Percentiles rank a stretch among this genome's conserved stretches.
These are phyloP conservation scores for Penicillium palitans DNA, from an alignment of 2,329 filamentous ascomycete species.

Conservation along the genomic window DNA sequence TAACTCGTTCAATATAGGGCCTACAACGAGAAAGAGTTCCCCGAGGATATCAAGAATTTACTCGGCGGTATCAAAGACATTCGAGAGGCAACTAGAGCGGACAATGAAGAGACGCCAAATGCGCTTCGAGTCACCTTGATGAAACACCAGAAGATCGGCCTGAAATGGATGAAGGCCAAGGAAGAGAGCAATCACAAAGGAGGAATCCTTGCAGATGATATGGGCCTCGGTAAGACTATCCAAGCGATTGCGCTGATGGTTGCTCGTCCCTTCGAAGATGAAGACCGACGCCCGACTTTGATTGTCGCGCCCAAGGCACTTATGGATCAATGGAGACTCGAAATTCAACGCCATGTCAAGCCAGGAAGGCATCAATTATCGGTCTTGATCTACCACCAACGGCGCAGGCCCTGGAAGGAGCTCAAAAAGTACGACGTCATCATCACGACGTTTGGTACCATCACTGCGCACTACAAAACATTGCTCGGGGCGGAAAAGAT, in stretches of 20 bases:
- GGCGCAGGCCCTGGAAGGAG: constrained; percentile 58
- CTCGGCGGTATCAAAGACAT: constrained; percentile 74
- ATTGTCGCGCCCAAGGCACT: constrained; percentile 79
- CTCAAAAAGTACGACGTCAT: constrained; percentile 71
- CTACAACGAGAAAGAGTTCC: constrained; percentile 46
- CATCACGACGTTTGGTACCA: constrained; percentile 74
- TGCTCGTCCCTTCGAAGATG: constrained; percentile 61
- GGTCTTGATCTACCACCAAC: constrained; percentile 69
- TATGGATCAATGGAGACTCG: constrained; percentile 79
- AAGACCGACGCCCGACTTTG: constrained; percentile 69
- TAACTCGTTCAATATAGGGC: constrained; percentile 21
- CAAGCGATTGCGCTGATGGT: constrained; percentile 78
- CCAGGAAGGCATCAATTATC: constrained; percentile 56
- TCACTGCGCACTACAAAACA: constrained; percentile 67
- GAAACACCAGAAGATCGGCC: constrained; percentile 76
- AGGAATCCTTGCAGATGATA: constrained; percentile 76
- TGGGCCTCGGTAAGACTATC: constrained; percentile 83
- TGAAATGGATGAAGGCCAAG: constrained; percentile 74
- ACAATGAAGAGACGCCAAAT: constrained; percentile 67
- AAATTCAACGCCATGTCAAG: constrained; percentile 71
- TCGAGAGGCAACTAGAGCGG: constrained; percentile 61
- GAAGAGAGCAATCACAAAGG: constrained; percentile 71
- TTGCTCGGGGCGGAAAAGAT: constrained; percentile 55
- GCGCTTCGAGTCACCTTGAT: constrained; percentile 70
- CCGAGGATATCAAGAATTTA: constrained; percentile 69